Conservation (phyloP, 345 rosid genomes). For the Passiflora organensis region DNA sequence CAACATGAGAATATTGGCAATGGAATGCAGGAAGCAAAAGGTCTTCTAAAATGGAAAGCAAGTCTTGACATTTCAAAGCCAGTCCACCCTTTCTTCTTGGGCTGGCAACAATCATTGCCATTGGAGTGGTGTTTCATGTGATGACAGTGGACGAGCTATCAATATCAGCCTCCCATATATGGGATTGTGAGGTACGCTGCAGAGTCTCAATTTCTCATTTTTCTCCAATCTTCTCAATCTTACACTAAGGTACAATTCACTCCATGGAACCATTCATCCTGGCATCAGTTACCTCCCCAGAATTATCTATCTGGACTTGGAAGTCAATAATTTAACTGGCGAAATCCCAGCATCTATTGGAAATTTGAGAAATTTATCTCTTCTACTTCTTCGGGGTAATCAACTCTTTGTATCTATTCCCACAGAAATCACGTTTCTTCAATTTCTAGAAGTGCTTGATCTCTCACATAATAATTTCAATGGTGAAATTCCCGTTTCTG, state of each 20-base stretch:
- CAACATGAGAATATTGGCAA: too few species aligned
- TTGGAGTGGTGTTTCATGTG: slow-evolving; percentile 12
- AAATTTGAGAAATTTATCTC: background rate
- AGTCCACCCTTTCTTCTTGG: slow-evolving; percentile 1
- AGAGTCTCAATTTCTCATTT: slow-evolving; percentile 4
- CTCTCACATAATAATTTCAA: too few species aligned
- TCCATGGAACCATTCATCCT: slow-evolving; percentile 9
- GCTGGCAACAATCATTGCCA: background rate
- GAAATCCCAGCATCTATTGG: background rate
- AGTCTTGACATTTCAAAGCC: slow-evolving; percentile 4
- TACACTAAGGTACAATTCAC: background rate
- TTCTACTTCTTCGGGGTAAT: background rate
- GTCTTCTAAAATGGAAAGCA: slow-evolving; percentile 3
- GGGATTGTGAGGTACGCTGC: slow-evolving; percentile 7
- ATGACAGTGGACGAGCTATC: background rate
- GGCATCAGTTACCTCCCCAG: background rate
- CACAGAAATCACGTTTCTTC: background rate
- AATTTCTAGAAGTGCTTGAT: background rate
- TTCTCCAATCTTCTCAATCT: slow-evolving; percentile 5
- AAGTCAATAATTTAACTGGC: background rate
- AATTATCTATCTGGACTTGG: background rate
- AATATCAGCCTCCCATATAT: background rate
- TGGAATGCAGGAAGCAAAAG: background rate
- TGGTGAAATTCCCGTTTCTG: too few species aligned
- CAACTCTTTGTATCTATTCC: background rate